phyloP scores from a whole-genome alignment of 176 grass and related monocot species.

The Raddia distichophylla region DNA sequence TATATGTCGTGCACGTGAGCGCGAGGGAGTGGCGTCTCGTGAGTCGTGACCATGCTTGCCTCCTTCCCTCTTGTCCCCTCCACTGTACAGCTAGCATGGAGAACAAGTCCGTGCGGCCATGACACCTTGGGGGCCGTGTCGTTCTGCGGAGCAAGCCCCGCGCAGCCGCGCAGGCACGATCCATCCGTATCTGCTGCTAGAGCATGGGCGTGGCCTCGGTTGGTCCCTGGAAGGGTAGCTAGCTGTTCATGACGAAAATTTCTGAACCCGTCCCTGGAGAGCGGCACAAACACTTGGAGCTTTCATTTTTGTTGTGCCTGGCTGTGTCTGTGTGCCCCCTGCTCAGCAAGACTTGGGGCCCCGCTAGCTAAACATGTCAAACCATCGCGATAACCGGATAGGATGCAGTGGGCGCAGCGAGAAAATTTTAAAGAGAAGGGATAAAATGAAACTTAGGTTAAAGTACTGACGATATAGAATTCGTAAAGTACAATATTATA shows the following conservation, averaged over 20 bases:
- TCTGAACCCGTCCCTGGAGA: neutral
- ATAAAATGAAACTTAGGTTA: no score
- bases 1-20: slow-evolving; percentile 45
- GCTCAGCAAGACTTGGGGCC: neutral
- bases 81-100: neutral
- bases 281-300: neutral
- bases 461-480: no score
- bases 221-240: neutral
- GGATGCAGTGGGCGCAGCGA: no score
- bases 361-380: neutral
- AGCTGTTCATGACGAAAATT: neutral
- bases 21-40: slow-evolving; percentile 28
- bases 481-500: no score
- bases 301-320: neutral
- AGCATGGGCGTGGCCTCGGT: neutral
- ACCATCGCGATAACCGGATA: neutral
- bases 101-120: slow-evolving; percentile 38
- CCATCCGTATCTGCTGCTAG: neutral
- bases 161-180: neutral
- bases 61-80: neutral
- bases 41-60: slow-evolving; percentile 44
- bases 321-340: no score
- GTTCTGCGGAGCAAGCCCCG: neutral
- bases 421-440: no score
- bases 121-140: slow-evolving; percentile 27